phyloP scores from a whole-genome alignment of 768 basidiomycete species.

The Scleroderma bovista region DNA sequence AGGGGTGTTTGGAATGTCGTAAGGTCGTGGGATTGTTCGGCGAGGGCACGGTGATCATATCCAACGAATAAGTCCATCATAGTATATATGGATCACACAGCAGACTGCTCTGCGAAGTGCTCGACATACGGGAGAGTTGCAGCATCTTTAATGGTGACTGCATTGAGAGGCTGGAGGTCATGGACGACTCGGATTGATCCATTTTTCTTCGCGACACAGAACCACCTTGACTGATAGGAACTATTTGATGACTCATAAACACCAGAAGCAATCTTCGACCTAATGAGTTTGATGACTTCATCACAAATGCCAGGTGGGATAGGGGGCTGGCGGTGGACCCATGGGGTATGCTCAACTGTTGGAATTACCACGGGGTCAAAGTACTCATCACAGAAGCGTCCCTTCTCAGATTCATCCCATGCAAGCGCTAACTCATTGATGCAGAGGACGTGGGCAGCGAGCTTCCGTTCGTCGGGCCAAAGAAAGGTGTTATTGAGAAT shows the following conservation, averaged over 20 bases:
- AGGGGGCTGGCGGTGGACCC: constrained; percentile 22
- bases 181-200: constrained; percentile 14
- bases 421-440: background rate
- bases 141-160: background rate
- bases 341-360: constrained; percentile 30
- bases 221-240: constrained; percentile 35
- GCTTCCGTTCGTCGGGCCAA: background rate
- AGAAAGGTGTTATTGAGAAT: background rate
- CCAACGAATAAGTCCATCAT: constrained; percentile 1
- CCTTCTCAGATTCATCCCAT: constrained; percentile 25
- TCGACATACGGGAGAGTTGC: constrained; percentile 8
- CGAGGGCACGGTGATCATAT: background rate
- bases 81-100: background rate
- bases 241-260: constrained; percentile 36
- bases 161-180: constrained; percentile 17
- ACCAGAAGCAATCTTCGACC: constrained; percentile 31
- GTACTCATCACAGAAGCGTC: constrained; percentile 26
- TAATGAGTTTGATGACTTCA: constrained; percentile 14
- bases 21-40: background rate
- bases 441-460: background rate
- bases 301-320: constrained; percentile 24
- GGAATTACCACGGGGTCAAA: constrained; percentile 29
- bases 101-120: constrained; percentile 11
- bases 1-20: background rate
- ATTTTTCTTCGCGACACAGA: constrained; percentile 28